Conservation (phyloP, 495 filamentous ascomycete species). For the Penicillium lagena region DNA sequence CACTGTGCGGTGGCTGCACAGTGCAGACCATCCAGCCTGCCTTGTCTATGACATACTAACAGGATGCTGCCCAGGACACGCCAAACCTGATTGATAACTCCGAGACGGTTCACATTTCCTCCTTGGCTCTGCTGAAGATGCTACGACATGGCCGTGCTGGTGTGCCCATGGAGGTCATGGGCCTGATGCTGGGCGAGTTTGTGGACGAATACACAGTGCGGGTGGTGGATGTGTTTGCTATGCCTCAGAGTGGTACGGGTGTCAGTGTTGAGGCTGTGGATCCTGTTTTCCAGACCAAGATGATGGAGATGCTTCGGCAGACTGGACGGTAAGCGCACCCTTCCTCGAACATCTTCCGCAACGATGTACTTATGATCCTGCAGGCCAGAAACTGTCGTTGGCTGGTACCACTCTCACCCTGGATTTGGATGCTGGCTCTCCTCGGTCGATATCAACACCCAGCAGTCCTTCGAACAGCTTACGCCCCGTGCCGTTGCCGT, state of each 20-base stretch:
- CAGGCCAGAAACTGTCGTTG: conserved; percentile 93
- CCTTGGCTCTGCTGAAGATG: conserved; percentile 96
- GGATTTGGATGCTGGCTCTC: conserved; percentile 99
- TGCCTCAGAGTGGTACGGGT: conserved; percentile 98
- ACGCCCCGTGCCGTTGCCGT: conserved; percentile 94
- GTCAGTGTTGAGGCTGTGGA: conserved; percentile 98
- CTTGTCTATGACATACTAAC: conserved; percentile 4
- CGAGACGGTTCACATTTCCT: conserved; percentile 98
- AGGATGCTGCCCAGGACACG: conserved; percentile 56
- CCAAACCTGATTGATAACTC: conserved; percentile 92
- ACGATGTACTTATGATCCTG: no score
- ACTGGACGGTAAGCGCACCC: conserved; percentile 70
- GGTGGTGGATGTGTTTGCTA: conserved; percentile 96
- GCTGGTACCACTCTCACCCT: conserved; percentile 99
- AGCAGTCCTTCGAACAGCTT: conserved; percentile 97
- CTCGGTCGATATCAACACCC: conserved; percentile 98
- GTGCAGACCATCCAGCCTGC: background rate
- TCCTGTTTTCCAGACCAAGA: conserved; percentile 97
- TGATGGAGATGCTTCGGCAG: conserved; percentile 99
- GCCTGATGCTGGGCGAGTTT: conserved; percentile 96
- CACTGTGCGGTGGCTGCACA: background rate
- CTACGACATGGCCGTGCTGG: conserved; percentile 92
- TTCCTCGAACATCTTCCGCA: no score
- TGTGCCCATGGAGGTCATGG: conserved; percentile 99
- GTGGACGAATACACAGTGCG: conserved; percentile 98